Conservation (phyloP, 768 basidiomycete species). For the Termitomyces heimii region DNA sequence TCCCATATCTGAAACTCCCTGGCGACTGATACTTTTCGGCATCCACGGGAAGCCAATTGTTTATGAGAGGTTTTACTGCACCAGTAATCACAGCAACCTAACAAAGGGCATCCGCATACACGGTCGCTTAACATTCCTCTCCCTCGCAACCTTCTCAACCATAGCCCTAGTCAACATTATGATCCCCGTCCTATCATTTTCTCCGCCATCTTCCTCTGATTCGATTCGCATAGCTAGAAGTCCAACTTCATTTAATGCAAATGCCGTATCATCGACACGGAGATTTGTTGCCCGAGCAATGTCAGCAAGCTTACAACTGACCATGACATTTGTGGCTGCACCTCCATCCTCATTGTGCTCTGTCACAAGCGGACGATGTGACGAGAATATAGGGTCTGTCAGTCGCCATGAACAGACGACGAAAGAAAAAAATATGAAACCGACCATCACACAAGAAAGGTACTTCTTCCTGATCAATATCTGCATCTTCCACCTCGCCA, state of each 20-base stretch:
- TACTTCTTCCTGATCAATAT: conserved; percentile 20
- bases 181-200: conserved; percentile 21
- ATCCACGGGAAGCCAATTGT: no score
- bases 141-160: conserved; percentile 51
- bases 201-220: conserved; percentile 13
- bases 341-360: conserved; percentile 57
- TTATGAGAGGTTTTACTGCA: no score
- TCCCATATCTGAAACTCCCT: no score
- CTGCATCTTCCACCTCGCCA: conserved; percentile 51
- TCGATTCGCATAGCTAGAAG: conserved; percentile 46
- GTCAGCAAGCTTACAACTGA: conserved; percentile 68
- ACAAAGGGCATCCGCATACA: conserved; percentile 59
- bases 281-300: conserved; percentile 79
- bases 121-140: conserved; percentile 67
- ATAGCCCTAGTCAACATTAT: conserved; percentile 36
- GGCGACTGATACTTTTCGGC: no score
- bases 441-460: conserved; percentile 35
- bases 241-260: conserved; percentile 85
- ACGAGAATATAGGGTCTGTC: conserved; percentile 48
- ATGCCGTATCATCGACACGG: conserved; percentile 79
- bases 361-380: conserved; percentile 53
- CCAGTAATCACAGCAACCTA: conserved; percentile 39
- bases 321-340: conserved; percentile 61
- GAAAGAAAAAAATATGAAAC: not conserved
- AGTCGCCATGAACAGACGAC: not conserved